Conservation (phyloP, 2,329 filamentous ascomycete genomes). For the Ophiostoma montium region DNA sequence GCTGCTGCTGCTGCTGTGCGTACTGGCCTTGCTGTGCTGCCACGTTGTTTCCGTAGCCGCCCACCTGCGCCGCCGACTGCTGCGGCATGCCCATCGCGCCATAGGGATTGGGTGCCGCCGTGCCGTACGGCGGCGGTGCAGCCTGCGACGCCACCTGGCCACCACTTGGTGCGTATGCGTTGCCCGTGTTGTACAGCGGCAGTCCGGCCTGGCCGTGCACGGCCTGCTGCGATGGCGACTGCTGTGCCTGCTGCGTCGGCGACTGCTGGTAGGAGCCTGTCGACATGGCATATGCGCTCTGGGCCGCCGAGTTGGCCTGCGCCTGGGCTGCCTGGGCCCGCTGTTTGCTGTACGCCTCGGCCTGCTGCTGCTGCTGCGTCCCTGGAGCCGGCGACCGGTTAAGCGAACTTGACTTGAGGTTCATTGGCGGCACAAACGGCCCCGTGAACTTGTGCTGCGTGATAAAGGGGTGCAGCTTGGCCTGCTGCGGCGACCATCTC, state of each 20-base stretch:
- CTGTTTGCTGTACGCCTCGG: slow-evolving; percentile 87
- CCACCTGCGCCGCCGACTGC: slow-evolving; percentile 53
- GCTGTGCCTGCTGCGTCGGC: slow-evolving; percentile 22
- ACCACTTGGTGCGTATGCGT: slow-evolving; percentile 53
- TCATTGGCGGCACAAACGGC: slow-evolving; percentile 94
- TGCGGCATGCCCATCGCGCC: slow-evolving; percentile 55
- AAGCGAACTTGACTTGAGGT: slow-evolving; percentile 72
- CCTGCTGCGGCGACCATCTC: slow-evolving; percentile 94
- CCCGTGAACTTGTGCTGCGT: slow-evolving; percentile 96
- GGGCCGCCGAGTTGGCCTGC: slow-evolving; percentile 53
- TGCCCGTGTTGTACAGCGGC: slow-evolving; percentile 56
- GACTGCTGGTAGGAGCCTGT: slow-evolving; percentile 35
- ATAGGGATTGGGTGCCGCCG: slow-evolving; percentile 56
- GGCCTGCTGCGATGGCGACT: slow-evolving; percentile 16
- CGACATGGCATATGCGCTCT: slow-evolving; percentile 48
- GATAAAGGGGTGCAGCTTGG: slow-evolving; percentile 94
- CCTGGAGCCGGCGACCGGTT: slow-evolving; percentile 83
- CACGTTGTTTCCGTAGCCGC: slow-evolving; percentile 34
- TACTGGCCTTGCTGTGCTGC: slow-evolving; percentile 26
- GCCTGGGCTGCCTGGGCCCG: slow-evolving; percentile 61
- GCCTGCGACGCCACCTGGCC: slow-evolving; percentile 24
- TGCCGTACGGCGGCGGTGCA: slow-evolving; percentile 39
- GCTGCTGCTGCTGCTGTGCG: slow-evolving; percentile 40
- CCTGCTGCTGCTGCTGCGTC: slow-evolving; percentile 90
- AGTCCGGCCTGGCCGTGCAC: slow-evolving; percentile 21